Base-by-base conservation (phyloP, 768 basidiomycete species). In the Pulveroboletus frians region DNA sequence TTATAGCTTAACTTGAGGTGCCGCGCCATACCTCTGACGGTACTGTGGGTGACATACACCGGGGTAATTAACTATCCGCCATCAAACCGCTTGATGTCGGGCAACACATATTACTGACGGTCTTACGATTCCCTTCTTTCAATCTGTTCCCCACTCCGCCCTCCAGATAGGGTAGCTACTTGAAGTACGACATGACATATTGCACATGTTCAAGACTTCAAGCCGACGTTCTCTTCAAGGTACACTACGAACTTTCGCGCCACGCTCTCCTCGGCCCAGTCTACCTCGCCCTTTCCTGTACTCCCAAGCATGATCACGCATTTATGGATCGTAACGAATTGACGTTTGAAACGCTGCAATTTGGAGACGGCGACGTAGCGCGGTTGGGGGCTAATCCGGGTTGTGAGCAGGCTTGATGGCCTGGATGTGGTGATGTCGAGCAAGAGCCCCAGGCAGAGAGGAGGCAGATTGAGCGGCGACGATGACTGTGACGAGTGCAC, bases 271-370 rank as follows among this genome's bases (percentile, higher is more conserved):
- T 88, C 87, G 50, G 73, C 78, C 85, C 88, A 92, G 56, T 88
- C 82, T 26, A 92, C 82, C 15, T 64, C 63, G 0, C 89, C 89
- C 55, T 81, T 82, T 59, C 90, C 89, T 5, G 80, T 86, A 14
- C 84, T 83, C 13, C 89, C 89, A 7, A 90, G 76, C 2, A 84
- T 89, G 49, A 92, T 84, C 7, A 89, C 91, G 57, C 91, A 92
- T 64, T 88, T 91, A 65, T 97, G 92, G 30, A 90, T 76, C 4
- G 81, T 80, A 30, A 95, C 85, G 61, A 95, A 98, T 65, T 97
- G 93, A 36, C 94, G 76, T 65, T 95, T 97, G 36, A 87, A 70
- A 26, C 94, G 76, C 65, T 95, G 93, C 47, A 96, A 73, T 69
- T 95, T 92, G 0, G 88, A 83, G 6, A 97, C 74, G 32, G 92